Evolutionary conservation across 2,329 filamentous ascomycete genomes (phyloP).

Genomic region (Colletotrichum tropicale): DNA sequence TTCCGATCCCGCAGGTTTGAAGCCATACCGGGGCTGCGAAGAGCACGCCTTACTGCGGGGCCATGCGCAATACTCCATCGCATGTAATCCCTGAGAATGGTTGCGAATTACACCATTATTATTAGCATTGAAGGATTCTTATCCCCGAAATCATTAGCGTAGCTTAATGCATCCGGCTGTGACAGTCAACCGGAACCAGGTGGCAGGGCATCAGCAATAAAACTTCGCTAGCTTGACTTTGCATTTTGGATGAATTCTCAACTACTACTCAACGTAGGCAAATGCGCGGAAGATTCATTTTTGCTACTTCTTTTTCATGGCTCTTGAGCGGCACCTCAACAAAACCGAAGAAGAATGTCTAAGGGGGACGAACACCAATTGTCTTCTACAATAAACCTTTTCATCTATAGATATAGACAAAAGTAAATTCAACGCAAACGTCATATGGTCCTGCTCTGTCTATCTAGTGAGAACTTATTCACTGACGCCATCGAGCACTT

Average conservation of each 20-base stretch:
- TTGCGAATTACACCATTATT: not conserved
- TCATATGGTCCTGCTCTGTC: not conserved
- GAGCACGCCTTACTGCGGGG: constrained; percentile 24
- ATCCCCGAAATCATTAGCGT: not conserved
- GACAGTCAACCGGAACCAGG: fast-evolving
- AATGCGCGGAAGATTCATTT: not conserved
- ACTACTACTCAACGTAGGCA: not conserved
- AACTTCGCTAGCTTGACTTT: fast-evolving
- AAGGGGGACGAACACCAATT: fast-evolving
- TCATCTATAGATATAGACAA: not conserved
- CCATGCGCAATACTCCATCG: not conserved
- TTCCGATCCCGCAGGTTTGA: not conserved
- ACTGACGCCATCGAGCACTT: not conserved
- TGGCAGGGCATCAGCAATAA: fast-evolving
- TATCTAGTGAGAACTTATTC: fast-evolving
- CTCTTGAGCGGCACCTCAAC: not conserved
- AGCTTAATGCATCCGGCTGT: fast-evolving
- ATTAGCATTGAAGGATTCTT: not conserved
- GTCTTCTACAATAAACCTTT: fast-evolving
- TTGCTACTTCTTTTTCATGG: not conserved
- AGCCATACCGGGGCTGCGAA: not conserved
- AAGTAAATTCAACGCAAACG: not conserved
- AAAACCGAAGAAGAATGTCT: not conserved
- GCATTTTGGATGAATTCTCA: not conserved
- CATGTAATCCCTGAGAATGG: not conserved